Percentiles rank a stretch among this genome's conserved stretches.
These are phyloP conservation scores for Escovopsis sp. DNA, from an alignment of 2,329 filamentous ascomycete species.

Conservation along the genomic window DNA sequence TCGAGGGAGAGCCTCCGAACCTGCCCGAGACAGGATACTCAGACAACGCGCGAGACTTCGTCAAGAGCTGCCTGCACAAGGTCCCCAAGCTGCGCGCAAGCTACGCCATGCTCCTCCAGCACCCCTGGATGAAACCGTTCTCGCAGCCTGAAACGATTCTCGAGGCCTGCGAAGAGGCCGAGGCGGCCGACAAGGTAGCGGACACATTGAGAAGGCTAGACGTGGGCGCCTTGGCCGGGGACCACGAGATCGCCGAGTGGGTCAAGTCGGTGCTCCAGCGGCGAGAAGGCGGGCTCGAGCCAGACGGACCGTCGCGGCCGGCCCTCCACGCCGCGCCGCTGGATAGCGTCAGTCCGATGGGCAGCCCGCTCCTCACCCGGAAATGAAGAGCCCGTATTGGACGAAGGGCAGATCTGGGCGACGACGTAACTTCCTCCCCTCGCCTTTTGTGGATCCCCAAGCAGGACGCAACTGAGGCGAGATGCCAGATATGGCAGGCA, in stretches of 20 bases:
- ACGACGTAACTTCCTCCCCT: not conserved
- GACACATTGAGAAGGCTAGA: conserved; percentile 30
- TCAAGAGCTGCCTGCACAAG: conserved; percentile 81
- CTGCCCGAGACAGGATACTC: conserved; percentile 70
- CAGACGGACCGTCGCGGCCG: conserved; percentile 45
- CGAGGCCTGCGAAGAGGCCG: conserved; percentile 52
- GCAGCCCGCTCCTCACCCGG: conserved; percentile 19
- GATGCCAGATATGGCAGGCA: too few species aligned
- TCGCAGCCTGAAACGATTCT: conserved; percentile 61
- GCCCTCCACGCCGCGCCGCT: conserved; percentile 79
- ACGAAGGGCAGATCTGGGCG: not conserved
- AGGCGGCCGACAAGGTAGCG: conserved; percentile 27
- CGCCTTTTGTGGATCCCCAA: not conserved
- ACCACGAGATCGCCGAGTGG: conserved; percentile 78
- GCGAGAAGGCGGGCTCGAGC: conserved; percentile 33
- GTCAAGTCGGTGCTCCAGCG: conserved; percentile 53
- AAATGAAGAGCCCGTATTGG: not conserved
- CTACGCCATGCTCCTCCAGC: conserved; percentile 76
- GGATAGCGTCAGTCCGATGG: conserved; percentile 48
- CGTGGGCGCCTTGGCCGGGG: conserved; percentile 32
- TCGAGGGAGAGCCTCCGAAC: conserved; percentile 87
- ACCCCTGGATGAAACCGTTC: conserved; percentile 70
- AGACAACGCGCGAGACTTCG: conserved; percentile 68
- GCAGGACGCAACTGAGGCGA: not conserved
- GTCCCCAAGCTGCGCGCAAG: conserved; percentile 84